phyloP scores from a whole-genome alignment of 306 rosid genomes.

The Cyclanthera cordifolia region DNA sequence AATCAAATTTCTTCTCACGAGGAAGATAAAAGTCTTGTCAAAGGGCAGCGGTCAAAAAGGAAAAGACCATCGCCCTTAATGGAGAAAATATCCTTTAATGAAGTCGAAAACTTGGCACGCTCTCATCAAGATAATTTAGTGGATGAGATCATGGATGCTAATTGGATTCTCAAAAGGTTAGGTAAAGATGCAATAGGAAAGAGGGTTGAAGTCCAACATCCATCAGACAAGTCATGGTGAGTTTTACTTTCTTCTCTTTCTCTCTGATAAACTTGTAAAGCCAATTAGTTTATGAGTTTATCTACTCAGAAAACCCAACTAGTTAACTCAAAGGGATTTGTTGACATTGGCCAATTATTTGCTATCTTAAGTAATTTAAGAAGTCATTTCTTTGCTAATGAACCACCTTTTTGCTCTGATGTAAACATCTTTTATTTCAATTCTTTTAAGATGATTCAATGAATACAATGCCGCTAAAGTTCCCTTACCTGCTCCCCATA shows the following conservation, averaged over 20 bases:
- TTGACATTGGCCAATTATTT: not conserved
- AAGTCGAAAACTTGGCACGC: constrained; percentile 32
- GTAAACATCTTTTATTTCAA: not conserved
- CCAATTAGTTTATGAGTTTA: too few relatives aligned
- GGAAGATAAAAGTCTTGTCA: constrained; percentile 64
- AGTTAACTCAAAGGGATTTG: constrained; percentile 2
- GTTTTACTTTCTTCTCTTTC: constrained; percentile 7
- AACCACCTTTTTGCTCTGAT: not conserved
- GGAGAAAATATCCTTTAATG: constrained; percentile 45
- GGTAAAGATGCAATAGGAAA: constrained; percentile 95
- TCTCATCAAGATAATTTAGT: constrained; percentile 41
- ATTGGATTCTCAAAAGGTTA: constrained; percentile 86
- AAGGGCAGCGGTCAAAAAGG: constrained; percentile 95
- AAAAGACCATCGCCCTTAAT: constrained; percentile 67
- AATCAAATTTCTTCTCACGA: constrained; percentile 56
- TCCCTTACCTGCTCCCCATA: too few relatives aligned
- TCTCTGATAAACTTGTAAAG: not conserved
- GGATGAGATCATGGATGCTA: constrained; percentile 90
- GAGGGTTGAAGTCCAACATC: constrained; percentile 90
- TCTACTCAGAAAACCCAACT: not conserved
- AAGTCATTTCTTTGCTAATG: not conserved
- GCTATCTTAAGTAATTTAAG: not conserved
- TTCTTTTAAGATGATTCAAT: not conserved
- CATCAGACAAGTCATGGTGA: constrained; percentile 79
- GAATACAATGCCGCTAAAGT: not conserved